A percentile compares a stretch with the other conserved stretches of the same genome.
Conservation (phyloP, 768 basidiomycete genomes). For the Leccinum longicurvipes region DNA sequence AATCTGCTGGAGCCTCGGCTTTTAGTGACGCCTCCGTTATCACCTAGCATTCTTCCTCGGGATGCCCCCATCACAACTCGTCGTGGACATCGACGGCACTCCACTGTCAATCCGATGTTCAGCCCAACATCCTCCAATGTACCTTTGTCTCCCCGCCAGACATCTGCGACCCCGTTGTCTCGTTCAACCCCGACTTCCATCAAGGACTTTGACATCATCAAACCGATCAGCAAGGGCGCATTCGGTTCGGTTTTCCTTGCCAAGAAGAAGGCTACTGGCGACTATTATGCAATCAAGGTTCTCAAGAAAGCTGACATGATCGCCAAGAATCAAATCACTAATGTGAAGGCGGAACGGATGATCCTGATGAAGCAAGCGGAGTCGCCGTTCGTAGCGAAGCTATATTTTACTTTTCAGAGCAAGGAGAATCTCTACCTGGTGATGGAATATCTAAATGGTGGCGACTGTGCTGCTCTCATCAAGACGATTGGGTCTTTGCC, state of each 20-base stretch:
- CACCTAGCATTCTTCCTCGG: constrained; percentile 54
- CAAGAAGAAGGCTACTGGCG: constrained; percentile 97
- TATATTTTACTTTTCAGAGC: constrained; percentile 99
- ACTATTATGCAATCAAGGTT: constrained; percentile 99
- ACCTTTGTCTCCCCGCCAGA: constrained; percentile 85
- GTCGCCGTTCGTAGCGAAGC: constrained; percentile 95
- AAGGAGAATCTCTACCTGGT: constrained; percentile 98
- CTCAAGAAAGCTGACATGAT: constrained; percentile 99
- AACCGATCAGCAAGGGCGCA: constrained; percentile 98
- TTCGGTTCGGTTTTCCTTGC: constrained; percentile 98
- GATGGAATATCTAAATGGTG: constrained; percentile 99
- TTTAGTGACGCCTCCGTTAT: constrained; percentile 71
- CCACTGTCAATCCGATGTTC: constrained; percentile 60
- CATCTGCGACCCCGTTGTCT: constrained; percentile 71
- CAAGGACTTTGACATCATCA: constrained; percentile 99
- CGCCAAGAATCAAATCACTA: constrained; percentile 99
- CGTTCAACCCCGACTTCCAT: constrained; percentile 87
- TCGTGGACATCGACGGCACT: constrained; percentile 67
- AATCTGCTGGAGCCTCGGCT: constrained; percentile 65
- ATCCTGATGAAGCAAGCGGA: constrained; percentile 99
- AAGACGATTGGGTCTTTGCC: constrained; percentile 91
- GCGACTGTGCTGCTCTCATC: constrained; percentile 95
- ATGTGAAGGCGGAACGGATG: constrained; percentile 99
- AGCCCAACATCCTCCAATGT: constrained; percentile 48
- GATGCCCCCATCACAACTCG: constrained; percentile 44